Base-by-base conservation (phyloP, 2,329 filamentous ascomycete genomes). In the Cercospora nicotianae region DNA sequence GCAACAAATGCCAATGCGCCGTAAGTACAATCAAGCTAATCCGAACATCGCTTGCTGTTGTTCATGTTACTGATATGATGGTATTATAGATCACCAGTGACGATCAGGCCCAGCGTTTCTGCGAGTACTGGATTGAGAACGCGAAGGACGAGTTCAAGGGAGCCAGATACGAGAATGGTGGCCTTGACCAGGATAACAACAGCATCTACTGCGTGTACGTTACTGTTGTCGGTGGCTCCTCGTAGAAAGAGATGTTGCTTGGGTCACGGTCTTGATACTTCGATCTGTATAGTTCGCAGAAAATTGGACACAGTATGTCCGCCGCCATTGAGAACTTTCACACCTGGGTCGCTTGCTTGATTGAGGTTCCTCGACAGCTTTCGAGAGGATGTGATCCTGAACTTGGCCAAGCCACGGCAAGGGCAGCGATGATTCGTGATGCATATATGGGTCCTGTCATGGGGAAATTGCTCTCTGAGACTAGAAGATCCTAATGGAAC, bases 201-300 rank as follows among this genome's bases (percentile, higher is more conserved):
- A 51, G 18, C 28, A 67, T 71, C 58, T 65, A 68, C 57, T 71
- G 69, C 64, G 69, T 71, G 18, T 67, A 67, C 33, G 58, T 28
- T 12, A 64, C 60, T 12, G 42, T 51, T 18, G 45, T 8, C 16
- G 23, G 33, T 7, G 26, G 51, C 10, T 55, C 12, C 6, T 23
- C 51, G 20, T 33, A 57, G 51, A 51, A 6, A 26, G 48, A 13
- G 18, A 16, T 7, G 9, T 26, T 5, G 48, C 20, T 26, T 51
- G 48, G 12, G n/a, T n/a, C 3, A 20, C 20, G 9, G 39, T 45
- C 20, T 13, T 26, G 20, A 6, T 26, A 51, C 1, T 51, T 20
- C n/a, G 10, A 26, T 51, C 13, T 26, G 18, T 5, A 51, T 26
- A 12, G 6, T 16, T 26, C 5, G 42, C 42, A 8, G 3, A 9